A percentile compares a stretch with the other conserved stretches of the same genome.
phyloP scores from a whole-genome alignment of 352 stramenopile genomes.

The Pythium biforme region DNA sequence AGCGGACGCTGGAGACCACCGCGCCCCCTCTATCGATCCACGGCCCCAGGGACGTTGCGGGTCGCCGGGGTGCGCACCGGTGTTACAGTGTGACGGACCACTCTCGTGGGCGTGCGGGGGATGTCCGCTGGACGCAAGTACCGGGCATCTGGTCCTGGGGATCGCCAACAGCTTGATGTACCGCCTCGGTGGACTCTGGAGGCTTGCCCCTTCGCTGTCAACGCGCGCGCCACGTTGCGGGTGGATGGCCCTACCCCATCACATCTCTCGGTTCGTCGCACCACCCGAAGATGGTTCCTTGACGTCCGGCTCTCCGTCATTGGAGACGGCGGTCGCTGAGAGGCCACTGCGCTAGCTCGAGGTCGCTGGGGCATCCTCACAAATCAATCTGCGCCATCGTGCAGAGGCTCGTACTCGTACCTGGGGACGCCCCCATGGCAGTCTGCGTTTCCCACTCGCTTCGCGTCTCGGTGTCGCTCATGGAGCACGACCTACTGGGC shows the following conservation, averaged over 20 bases:
- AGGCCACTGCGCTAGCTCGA: neutral
- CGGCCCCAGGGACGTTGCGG: too few relatives aligned
- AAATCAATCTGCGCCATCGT: neutral
- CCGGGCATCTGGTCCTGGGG: neutral
- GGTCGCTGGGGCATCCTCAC: neutral
- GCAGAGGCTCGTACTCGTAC: neutral
- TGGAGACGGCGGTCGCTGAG: neutral
- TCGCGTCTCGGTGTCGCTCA: conserved; percentile 13
- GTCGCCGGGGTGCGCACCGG: too few relatives aligned
- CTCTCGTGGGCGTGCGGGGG: neutral
- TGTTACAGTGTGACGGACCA: neutral
- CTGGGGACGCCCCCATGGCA: conserved; percentile 6
- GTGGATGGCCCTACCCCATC: conserved; percentile 2
- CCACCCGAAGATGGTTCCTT: neutral
- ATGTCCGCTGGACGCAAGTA: neutral
- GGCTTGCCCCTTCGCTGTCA: neutral
- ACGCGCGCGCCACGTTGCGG: neutral
- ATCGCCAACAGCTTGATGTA: neutral
- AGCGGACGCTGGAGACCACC: too few relatives aligned
- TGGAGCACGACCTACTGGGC: conserved; percentile 17
- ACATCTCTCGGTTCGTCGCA: conserved; percentile 5
- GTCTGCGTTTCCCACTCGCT: conserved; percentile 1
- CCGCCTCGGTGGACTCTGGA: conserved; percentile 2
- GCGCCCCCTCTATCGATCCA: too few relatives aligned
- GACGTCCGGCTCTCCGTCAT: conserved; percentile 3